Evolutionary conservation across 2,329 filamentous ascomycete species (phyloP).

Genomic region (Trichoderma sp.): DNA sequence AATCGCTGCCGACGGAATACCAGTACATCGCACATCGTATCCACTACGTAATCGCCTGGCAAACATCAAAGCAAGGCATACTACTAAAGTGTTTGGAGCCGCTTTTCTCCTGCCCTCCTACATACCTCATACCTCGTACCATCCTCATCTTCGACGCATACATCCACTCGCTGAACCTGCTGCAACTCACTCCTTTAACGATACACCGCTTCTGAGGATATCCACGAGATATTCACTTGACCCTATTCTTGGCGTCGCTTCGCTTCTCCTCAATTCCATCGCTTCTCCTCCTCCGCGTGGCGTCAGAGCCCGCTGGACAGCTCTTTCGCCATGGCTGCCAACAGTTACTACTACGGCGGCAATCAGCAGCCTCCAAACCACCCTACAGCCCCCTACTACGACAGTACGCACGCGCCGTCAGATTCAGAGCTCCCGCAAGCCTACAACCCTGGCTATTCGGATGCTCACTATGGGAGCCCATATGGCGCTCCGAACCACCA

Average conservation of each 20-base stretch:
- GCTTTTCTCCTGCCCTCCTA: constrained; percentile 5
- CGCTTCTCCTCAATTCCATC: background rate
- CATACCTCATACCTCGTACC: background rate
- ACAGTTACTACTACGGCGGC: constrained; percentile 64
- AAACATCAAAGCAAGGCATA: constrained; percentile 5
- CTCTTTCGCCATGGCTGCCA: constrained; percentile 56
- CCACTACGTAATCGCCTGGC: constrained; percentile 22
- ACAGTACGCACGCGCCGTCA: constrained; percentile 40
- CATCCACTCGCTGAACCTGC: background rate
- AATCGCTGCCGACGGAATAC: background rate
- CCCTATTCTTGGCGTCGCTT: background rate
- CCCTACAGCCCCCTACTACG: constrained; percentile 45
- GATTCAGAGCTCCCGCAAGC: constrained; percentile 41
- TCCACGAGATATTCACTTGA: background rate
- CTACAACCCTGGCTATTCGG: constrained; percentile 34
- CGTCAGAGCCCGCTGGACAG: constrained; percentile 1
- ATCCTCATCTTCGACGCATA: background rate
- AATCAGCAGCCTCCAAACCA: constrained; percentile 35
- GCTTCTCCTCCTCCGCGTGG: background rate
- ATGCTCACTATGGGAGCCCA: constrained; percentile 23
- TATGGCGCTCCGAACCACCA: constrained; percentile 37
- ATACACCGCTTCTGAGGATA: background rate
- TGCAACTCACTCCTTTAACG: background rate
- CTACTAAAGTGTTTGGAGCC: background rate
- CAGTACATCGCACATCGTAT: background rate